Conservation (phyloP, 1,139 yeast species). For the Yamadazyma pseudoaaseri region DNA sequence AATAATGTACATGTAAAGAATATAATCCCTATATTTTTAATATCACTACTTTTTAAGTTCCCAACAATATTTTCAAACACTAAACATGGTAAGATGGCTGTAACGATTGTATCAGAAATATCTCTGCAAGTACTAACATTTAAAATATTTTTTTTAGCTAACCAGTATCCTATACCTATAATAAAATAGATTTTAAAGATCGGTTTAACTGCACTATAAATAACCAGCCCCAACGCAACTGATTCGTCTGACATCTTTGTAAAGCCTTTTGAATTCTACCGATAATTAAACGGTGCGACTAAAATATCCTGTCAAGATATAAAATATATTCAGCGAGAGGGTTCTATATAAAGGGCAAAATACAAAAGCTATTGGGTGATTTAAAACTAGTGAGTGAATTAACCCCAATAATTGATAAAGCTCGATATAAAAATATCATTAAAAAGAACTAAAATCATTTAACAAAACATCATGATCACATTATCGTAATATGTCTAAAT, state of each 20-base stretch:
- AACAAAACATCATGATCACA: too few relatives aligned
- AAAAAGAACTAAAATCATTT: too few relatives aligned
- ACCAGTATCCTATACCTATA: conserved; percentile 63
- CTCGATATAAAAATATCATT: too few relatives aligned
- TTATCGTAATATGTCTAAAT: too few relatives aligned
- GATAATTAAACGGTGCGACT: not conserved
- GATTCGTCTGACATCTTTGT: conserved; percentile 2
- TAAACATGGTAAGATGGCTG: conserved; percentile 75
- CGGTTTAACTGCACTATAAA: conserved; percentile 82
- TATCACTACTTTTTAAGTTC: conserved; percentile 68
- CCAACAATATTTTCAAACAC: conserved; percentile 73
- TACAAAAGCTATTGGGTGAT: too few relatives aligned
- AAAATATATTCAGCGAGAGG: too few relatives aligned
- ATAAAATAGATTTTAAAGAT: conserved; percentile 81
- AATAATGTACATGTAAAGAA: conserved; percentile 53
- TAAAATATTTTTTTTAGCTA: conserved; percentile 67
- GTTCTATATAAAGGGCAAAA: too few relatives aligned
- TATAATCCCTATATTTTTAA: conserved; percentile 73
- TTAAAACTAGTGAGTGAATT: too few relatives aligned
- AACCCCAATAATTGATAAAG: too few relatives aligned
- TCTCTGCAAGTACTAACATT: conserved; percentile 74
- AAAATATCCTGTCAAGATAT: too few relatives aligned
- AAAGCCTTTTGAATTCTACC: not conserved
- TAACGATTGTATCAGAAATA: conserved; percentile 68
- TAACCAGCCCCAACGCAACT: conserved; percentile 57